Percentiles rank a stretch among this genome's conserved stretches.
Evolutionary conservation across 176 grass and related monocot genomes (phyloP).

Genomic region (Secale cereale): DNA sequence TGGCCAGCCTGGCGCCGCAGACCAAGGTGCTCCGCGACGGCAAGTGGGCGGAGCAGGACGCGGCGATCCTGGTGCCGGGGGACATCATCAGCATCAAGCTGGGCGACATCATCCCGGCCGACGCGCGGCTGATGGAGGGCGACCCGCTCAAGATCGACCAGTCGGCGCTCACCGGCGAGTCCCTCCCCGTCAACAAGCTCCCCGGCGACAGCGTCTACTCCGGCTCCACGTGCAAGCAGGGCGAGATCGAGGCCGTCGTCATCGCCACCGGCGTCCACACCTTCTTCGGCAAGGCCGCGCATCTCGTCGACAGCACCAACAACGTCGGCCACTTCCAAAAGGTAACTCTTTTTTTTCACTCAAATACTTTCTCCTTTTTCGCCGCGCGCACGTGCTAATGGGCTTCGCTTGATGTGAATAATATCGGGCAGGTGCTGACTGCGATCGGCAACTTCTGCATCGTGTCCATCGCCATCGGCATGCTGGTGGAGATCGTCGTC

Average conservation of each 20-base stretch:
- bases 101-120: constrained; percentile 85
- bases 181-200: constrained; percentile 63
- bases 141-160: constrained; percentile 95
- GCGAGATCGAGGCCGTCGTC: constrained; percentile 85
- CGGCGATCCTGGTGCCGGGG: constrained; percentile 68
- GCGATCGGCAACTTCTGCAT: constrained; percentile 89
- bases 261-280: constrained; percentile 82
- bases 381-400: too few species aligned
- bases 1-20: constrained; percentile 85
- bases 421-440: constrained; percentile 41
- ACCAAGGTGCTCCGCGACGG: constrained; percentile 75
- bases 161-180: constrained; percentile 82
- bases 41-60: constrained; percentile 79
- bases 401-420: too few species aligned
- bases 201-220: constrained; percentile 71
- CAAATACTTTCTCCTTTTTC: not conserved
- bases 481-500: constrained; percentile 60
- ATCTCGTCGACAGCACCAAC: constrained; percentile 94
- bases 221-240: constrained; percentile 93
- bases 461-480: constrained; percentile 51
- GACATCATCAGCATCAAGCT: constrained; percentile 97
- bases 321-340: constrained; percentile 93
- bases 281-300: constrained; percentile 94
- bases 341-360: constrained; percentile 10
- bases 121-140: constrained; percentile 69